Conservation (phyloP, 2,329 filamentous ascomycete genomes). For the Curvularia lunata region DNA sequence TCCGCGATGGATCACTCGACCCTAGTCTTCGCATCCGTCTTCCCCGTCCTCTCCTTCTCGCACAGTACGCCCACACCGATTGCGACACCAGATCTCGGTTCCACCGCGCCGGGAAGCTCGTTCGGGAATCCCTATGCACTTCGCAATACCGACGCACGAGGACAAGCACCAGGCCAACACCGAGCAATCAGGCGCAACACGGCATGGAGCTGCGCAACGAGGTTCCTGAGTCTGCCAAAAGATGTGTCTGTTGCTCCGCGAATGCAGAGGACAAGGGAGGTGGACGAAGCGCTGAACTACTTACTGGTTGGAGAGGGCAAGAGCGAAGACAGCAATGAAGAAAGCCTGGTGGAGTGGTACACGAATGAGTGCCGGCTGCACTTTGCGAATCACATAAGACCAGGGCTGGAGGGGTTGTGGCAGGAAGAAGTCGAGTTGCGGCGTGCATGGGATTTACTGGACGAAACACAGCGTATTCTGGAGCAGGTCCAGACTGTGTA, state of each 20-base stretch:
- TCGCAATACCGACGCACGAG: slow-evolving; percentile 45
- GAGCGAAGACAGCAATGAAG: slow-evolving; percentile 36
- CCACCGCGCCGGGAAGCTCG: slow-evolving; percentile 47
- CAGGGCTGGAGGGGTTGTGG: slow-evolving; percentile 42
- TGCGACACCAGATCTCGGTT: slow-evolving; percentile 53
- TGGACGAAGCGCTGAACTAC: slow-evolving; percentile 46
- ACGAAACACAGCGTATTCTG: slow-evolving; percentile 47
- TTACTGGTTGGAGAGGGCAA: slow-evolving; percentile 45
- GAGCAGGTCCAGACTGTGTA: slow-evolving; percentile 48
- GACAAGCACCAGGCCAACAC: slow-evolving; percentile 37
- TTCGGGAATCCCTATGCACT: slow-evolving; percentile 49
- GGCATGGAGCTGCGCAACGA: slow-evolving; percentile 57
- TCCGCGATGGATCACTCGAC: slow-evolving; percentile 45
- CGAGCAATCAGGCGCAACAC: slow-evolving; percentile 45
- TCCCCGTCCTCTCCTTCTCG: slow-evolving; percentile 50
- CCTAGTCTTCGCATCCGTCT: slow-evolving; percentile 54
- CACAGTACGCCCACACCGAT: slow-evolving; percentile 54
- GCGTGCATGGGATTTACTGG: slow-evolving; percentile 43
- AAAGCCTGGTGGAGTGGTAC: slow-evolving; percentile 54
- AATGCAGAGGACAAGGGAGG: slow-evolving; percentile 35
- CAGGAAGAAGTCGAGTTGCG: slow-evolving; percentile 30
- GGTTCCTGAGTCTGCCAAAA: slow-evolving; percentile 49
- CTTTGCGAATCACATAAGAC: slow-evolving; percentile 47
- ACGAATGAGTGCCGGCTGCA: slow-evolving; percentile 52
- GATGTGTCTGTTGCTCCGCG: slow-evolving; percentile 29